Evolutionary conservation across 192 early-diverging fungal genomes (phyloP).

Genomic region (Backusella westeae): DNA sequence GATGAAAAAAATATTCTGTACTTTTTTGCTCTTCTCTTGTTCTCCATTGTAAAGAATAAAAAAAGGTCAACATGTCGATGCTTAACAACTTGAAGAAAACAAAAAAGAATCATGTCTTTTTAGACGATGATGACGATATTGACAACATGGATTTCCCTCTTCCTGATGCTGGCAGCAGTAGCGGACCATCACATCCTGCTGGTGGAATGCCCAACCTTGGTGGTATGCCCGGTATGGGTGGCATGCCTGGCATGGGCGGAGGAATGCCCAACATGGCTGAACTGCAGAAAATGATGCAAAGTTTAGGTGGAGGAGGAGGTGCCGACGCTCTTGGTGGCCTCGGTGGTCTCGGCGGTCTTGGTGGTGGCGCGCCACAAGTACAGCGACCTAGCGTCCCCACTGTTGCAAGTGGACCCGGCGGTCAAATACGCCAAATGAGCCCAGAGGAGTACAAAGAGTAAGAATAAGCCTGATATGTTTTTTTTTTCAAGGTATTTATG

Average conservation of each 20-base stretch:
- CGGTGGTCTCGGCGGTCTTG: background rate
- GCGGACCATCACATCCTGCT: background rate
- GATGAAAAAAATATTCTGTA: too few species aligned
- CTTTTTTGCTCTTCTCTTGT: too few species aligned
- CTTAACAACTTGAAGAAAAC: constrained; percentile 45
- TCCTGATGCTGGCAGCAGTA: constrained; percentile 27
- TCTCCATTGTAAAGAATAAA: too few species aligned
- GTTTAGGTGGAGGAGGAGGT: background rate
- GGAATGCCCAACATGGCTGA: constrained; percentile 6
- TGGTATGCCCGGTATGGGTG: background rate
- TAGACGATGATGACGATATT: constrained; percentile 46
- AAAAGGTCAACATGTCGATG: constrained; percentile 13
- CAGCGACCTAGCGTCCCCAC: background rate
- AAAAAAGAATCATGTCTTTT: constrained; percentile 40
- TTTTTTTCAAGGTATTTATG: too few species aligned
- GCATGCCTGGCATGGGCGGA: too few species aligned
- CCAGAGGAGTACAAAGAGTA: constrained; percentile 36
- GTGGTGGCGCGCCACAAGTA: background rate
- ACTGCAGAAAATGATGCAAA: constrained; percentile 19
- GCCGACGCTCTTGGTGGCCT: background rate
- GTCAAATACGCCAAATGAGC: constrained; percentile 22
- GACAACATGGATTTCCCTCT: constrained; percentile 56
- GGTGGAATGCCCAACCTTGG: constrained; percentile 13
- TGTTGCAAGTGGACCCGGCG: constrained; percentile 17
- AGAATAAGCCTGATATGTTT: background rate